phyloP scores from a whole-genome alignment of 164 flowering plant genomes.

The Chloranthus sessilifolius region DNA sequence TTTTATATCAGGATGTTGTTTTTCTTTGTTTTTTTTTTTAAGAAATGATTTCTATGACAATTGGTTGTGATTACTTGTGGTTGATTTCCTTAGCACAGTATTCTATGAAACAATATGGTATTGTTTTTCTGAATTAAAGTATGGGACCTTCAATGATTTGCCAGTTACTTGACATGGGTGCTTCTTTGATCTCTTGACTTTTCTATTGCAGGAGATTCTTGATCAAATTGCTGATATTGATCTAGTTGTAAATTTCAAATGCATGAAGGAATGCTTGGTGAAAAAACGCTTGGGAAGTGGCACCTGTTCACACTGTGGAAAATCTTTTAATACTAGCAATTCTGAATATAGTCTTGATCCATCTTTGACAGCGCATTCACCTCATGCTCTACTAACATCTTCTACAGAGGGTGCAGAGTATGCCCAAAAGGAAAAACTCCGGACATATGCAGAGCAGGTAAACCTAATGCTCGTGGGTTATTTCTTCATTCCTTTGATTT shows the following conservation, averaged over 20 bases:
- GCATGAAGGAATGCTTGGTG: conserved; percentile 30
- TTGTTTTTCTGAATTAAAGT: too few relatives aligned
- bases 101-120: too few relatives aligned
- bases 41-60: too few relatives aligned
- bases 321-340: conserved; percentile 14
- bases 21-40: too few relatives aligned
- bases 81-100: too few relatives aligned
- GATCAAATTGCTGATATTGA: conserved; percentile 56
- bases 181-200: not conserved
- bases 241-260: conserved; percentile 57
- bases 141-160: too few relatives aligned
- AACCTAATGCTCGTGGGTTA: not conserved
- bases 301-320: conserved; percentile 26
- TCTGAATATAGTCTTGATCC: conserved; percentile 11
- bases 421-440: conserved; percentile 22
- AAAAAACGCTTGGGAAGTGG: conserved; percentile 27
- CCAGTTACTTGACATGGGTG: not conserved
- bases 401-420: conserved; percentile 6
- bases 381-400: conserved; percentile 6
- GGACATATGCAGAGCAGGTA: conserved; percentile 46
- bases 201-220: conserved; percentile 45
- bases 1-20: too few relatives aligned
- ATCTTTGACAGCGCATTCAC: conserved; percentile 7
- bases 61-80: too few relatives aligned
- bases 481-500: not conserved